phyloP scores from a whole-genome alignment of 2,329 filamentous ascomycete genomes.

The Leptographium galeiforme region DNA sequence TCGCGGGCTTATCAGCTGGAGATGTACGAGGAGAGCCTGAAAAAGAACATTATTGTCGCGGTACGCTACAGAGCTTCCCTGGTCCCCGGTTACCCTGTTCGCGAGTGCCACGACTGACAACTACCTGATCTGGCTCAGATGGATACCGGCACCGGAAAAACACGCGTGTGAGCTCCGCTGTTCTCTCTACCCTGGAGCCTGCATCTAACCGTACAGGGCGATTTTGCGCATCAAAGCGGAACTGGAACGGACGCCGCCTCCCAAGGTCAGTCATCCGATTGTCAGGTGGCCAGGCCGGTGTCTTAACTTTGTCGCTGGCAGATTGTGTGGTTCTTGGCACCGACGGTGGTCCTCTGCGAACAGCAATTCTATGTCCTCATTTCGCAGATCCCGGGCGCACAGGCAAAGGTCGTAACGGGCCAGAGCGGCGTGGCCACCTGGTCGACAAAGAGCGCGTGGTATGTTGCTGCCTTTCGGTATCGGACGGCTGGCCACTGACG shows the following conservation, averaged over 20 bases:
- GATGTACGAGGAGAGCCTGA: conserved; percentile 59
- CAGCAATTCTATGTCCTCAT: conserved; percentile 53
- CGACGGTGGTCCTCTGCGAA: conserved; percentile 51
- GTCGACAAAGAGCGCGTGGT: conserved; percentile 42
- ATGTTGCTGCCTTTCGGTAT: conserved; percentile 21
- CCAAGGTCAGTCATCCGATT: conserved; percentile 45
- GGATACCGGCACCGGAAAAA: conserved; percentile 72
- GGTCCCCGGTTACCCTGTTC: background rate
- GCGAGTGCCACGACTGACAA: background rate
- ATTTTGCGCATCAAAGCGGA: conserved; percentile 54
- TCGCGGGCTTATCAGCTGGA: conserved; percentile 55
- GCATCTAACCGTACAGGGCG: conserved; percentile 32
- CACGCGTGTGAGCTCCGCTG: conserved; percentile 47
- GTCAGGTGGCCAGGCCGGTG: background rate
- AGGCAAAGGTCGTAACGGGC: conserved; percentile 52
- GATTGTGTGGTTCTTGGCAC: conserved; percentile 62
- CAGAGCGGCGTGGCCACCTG: conserved; percentile 59
- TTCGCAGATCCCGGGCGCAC: conserved; percentile 43
- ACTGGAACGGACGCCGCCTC: conserved; percentile 35
- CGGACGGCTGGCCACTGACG: background rate
- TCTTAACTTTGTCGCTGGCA: conserved; percentile 13
- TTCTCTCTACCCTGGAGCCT: background rate
- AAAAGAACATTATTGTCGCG: conserved; percentile 57
- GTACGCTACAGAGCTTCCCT: conserved; percentile 26
- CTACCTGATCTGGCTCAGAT: conserved; percentile 34